These are phyloP conservation scores for Hapsidospora chrysogenum DNA, from an alignment of 495 filamentous ascomycete genomes.

Conservation along the genomic window DNA sequence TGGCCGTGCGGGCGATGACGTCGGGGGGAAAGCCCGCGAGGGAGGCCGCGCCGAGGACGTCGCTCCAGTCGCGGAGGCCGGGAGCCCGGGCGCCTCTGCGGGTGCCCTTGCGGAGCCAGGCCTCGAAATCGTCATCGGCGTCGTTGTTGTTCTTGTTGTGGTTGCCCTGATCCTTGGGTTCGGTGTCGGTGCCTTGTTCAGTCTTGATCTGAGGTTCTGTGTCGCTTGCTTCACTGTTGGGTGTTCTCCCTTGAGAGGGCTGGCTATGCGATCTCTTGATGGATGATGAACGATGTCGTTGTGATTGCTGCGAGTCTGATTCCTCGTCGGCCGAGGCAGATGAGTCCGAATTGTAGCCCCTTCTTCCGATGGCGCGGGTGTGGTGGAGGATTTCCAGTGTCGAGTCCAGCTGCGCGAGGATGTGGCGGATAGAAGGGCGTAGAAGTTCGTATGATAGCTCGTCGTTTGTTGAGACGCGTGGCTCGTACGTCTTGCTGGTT, in stretches of 20 bases:
- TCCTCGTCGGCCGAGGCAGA: conserved; percentile 15
- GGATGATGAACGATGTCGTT: not conserved
- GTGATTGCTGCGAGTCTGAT: conserved; percentile 10
- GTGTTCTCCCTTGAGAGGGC: conserved; percentile 2
- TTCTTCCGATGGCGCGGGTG: conserved; percentile 27
- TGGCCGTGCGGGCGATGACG: conserved; percentile 45
- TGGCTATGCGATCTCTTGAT: conserved; percentile 5
- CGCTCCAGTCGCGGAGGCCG: conserved; percentile 53
- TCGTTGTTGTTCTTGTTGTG: not conserved
- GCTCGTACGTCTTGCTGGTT: conserved; percentile 4
- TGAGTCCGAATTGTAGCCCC: conserved; percentile 15
- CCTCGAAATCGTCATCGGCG: conserved; percentile 2
- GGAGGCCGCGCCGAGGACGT: conserved; percentile 58
- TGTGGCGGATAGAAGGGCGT: conserved; percentile 43
- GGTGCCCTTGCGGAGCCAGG: conserved; percentile 1
- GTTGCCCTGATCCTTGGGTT: conserved; percentile 4
- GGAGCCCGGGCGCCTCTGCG: conserved; percentile 1
- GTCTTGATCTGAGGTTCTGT: conserved; percentile 16
- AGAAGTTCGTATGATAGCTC: conserved; percentile 41
- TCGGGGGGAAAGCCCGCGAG: conserved; percentile 44
- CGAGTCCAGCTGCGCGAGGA: conserved; percentile 47
- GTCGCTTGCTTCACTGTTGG: not conserved
- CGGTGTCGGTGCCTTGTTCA: conserved; percentile 25
- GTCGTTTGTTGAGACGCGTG: conserved; percentile 29
- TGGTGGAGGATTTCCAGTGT: conserved; percentile 52